Evolutionary conservation across 1,284 basidiomycete species (phyloP).

Genomic region (Leccinum angustisporum): DNA sequence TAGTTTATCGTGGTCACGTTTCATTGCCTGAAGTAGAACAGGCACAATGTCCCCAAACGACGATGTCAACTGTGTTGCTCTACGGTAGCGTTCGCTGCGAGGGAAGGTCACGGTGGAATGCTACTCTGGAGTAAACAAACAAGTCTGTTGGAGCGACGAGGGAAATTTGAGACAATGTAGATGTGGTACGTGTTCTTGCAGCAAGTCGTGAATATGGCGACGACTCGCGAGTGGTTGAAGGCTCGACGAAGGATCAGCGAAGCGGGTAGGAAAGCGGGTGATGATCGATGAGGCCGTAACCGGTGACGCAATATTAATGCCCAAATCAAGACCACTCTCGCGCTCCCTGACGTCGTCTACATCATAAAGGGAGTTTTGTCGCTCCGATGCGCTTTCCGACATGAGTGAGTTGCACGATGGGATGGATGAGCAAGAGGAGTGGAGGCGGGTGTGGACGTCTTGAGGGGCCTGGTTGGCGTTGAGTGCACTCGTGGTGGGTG

Average conservation of each 20-base stretch:
- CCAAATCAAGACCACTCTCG: conserved; percentile 13
- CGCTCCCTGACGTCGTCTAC: conserved; percentile 26
- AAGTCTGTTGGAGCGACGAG: conserved; percentile 61
- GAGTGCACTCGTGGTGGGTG: conserved; percentile 11
- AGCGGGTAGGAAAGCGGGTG: conserved; percentile 75
- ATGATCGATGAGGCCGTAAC: conserved; percentile 46
- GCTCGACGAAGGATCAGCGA: conserved; percentile 53
- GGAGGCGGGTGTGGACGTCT: conserved; percentile 22
- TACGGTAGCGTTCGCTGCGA: conserved; percentile 49
- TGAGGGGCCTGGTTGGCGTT: conserved; percentile 13
- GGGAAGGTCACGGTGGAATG: conserved; percentile 54
- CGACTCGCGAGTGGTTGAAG: conserved; percentile 54
- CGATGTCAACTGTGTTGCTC: conserved; percentile 76
- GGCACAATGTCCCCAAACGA: conserved; percentile 67
- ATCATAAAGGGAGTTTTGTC: conserved; percentile 33
- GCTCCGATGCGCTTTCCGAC: conserved; percentile 43
- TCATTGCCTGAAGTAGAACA: conserved; percentile 63
- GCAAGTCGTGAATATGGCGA: conserved; percentile 78
- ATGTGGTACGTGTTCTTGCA: conserved; percentile 88
- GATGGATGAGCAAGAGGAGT: conserved; percentile 31
- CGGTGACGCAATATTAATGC: conserved; percentile 12
- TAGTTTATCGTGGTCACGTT: conserved; percentile 77
- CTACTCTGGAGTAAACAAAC: conserved; percentile 57
- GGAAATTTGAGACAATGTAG: conserved; percentile 79
- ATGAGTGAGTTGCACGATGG: conserved; percentile 43